Conservation (phyloP, 176 grass and related monocot genomes). For the Poa annua region DNA sequence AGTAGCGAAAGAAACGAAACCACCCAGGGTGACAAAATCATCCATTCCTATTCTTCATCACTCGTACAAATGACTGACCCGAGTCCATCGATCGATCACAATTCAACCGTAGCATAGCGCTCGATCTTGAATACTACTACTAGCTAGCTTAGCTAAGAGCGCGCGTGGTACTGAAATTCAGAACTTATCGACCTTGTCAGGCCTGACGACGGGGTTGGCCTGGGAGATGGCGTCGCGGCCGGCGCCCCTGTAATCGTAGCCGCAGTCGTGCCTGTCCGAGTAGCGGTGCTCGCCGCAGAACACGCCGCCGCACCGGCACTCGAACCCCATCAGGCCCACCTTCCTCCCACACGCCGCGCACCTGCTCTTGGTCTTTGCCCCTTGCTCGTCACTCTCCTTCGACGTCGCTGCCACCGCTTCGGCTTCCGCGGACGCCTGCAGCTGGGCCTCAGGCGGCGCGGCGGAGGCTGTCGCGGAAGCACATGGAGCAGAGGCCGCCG, state of each 20-base stretch:
- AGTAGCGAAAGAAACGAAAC: background rate
- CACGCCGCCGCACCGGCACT: constrained; percentile 69
- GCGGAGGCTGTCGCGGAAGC: constrained; percentile 57
- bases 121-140: background rate
- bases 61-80: background rate
- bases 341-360: constrained; percentile 48
- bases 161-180: constrained; percentile 26
- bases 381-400: background rate
- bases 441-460: constrained; percentile 37
- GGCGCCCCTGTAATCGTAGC: constrained; percentile 61
- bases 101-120: background rate
- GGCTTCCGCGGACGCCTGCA: background rate
- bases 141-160: background rate
- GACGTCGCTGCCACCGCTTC: background rate
- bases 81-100: background rate
- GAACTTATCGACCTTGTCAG: constrained; percentile 66
- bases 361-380: background rate
- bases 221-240: constrained; percentile 62
- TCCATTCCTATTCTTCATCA: background rate
- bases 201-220: constrained; percentile 66
- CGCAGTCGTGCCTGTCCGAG: constrained; percentile 64
- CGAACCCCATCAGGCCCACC: constrained; percentile 72
- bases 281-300: constrained; percentile 74
- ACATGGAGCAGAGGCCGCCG: constrained; percentile 63
- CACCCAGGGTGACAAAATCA: constrained; percentile 11